Percentiles rank a stretch among this genome's conserved stretches.
Conservation (phyloP, 495 filamentous ascomycete species). For the Daldinia decipiens region DNA sequence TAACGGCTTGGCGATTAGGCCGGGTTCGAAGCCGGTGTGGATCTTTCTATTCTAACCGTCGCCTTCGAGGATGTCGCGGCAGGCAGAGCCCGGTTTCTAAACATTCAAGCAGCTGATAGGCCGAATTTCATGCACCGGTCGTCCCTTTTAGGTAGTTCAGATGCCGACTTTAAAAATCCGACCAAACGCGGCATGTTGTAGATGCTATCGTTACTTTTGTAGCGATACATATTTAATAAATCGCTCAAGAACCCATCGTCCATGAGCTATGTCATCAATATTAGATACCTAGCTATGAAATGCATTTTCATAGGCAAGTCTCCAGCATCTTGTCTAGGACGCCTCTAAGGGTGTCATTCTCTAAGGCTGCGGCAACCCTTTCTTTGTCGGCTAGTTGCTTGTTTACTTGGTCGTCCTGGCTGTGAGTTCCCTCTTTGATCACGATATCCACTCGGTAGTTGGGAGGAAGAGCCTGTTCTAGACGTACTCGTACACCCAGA, state of each 20-base stretch:
- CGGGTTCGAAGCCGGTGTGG: slow-evolving; percentile 34
- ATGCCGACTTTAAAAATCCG: slow-evolving; percentile 18
- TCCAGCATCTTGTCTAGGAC: slow-evolving; percentile 94
- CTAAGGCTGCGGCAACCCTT: slow-evolving; percentile 90
- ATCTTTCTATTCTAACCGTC: slow-evolving; percentile 8
- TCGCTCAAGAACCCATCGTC: background rate
- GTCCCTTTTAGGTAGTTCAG: slow-evolving; percentile 25
- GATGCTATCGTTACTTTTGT: background rate
- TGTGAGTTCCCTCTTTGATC: slow-evolving; percentile 96
- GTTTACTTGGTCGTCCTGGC: slow-evolving; percentile 92
- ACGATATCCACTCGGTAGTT: slow-evolving; percentile 91
- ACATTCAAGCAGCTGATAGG: slow-evolving; percentile 20
- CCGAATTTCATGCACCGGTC: slow-evolving; percentile 18
- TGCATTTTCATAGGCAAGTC: slow-evolving; percentile 65
- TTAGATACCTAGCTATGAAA: slow-evolving; percentile 3
- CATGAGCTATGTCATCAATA: background rate
- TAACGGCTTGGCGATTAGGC: slow-evolving; percentile 21
- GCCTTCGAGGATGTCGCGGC: slow-evolving; percentile 24
- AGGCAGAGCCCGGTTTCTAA: background rate
- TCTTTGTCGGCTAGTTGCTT: slow-evolving; percentile 98
- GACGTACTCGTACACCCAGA: slow-evolving; percentile 86
- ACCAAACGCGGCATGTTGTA: slow-evolving; percentile 9
- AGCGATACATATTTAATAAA: slow-evolving; percentile 5
- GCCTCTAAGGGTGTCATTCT: slow-evolving; percentile 89
- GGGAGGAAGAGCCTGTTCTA: slow-evolving; percentile 92